phyloP scores from a whole-genome alignment of 2,329 filamentous ascomycete species.

The Exophiala spinifera region DNA sequence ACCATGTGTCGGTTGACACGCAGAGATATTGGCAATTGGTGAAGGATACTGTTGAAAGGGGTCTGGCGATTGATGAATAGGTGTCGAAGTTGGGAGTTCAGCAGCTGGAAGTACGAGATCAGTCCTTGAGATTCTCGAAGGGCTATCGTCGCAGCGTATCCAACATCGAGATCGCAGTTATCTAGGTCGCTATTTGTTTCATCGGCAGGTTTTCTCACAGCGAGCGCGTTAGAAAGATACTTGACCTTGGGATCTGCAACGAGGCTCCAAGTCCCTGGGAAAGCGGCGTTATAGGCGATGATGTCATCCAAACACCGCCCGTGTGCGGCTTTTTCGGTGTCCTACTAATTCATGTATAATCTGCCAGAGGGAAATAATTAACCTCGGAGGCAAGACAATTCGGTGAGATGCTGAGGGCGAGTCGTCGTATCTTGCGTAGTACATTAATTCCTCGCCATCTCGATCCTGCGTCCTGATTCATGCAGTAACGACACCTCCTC shows the following conservation, averaged over 20 bases:
- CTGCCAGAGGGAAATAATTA: neutral
- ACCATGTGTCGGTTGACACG: constrained; percentile 47
- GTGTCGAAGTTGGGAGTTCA: neutral
- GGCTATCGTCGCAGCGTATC: no score
- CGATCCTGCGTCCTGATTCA: neutral
- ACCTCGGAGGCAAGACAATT: neutral
- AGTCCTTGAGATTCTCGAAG: no score
- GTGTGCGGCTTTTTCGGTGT: neutral
- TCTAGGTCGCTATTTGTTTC: no score
- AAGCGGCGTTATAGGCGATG: neutral
- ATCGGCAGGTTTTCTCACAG: no score
- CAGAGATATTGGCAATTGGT: constrained; percentile 52
- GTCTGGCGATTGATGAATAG: neutral
- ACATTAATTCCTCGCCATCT: neutral
- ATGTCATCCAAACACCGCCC: neutral
- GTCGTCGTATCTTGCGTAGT: neutral
- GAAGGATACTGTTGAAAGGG: constrained; percentile 43
- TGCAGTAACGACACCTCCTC: constrained; percentile 10
- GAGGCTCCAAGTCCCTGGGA: no score
- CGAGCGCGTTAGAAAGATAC: no score
- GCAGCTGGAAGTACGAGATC: neutral
- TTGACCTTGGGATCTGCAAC: no score
- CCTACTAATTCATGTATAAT: no score
- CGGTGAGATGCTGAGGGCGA: neutral
- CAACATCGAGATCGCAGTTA: no score